Conservation (phyloP, 805 yeast genomes). For the Ogataea nonfermentans region DNA sequence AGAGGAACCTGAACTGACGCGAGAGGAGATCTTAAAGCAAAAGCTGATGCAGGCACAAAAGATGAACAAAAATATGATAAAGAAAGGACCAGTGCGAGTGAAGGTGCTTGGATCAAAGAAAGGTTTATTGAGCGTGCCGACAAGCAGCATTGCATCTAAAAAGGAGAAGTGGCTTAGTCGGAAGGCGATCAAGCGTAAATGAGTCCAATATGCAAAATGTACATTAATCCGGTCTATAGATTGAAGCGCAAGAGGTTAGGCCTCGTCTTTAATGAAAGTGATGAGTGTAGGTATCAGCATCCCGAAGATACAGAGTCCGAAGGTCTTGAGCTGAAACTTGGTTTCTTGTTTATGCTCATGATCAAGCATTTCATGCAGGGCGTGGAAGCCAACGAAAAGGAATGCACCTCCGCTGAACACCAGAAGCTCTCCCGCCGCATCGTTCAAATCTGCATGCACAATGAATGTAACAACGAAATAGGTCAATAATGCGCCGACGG, state of each 20-base stretch:
- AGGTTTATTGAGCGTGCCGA: slow-evolving; percentile 24
- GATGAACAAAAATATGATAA: slow-evolving; percentile 29
- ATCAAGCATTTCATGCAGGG: slow-evolving; percentile 45
- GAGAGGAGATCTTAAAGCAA: slow-evolving; percentile 18
- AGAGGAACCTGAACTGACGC: slow-evolving; percentile 5
- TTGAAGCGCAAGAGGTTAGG: slow-evolving; percentile 5
- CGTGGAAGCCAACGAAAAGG: slow-evolving; percentile 66
- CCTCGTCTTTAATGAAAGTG: slow-evolving; percentile 26
- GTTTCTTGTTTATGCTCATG: slow-evolving; percentile 1
- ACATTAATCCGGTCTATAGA: slow-evolving; percentile 3
- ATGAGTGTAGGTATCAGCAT: slow-evolving; percentile 31
- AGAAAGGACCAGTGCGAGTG: slow-evolving; percentile 44
- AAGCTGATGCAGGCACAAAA: slow-evolving; percentile 33
- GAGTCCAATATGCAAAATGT: not conserved
- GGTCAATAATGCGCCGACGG: slow-evolving; percentile 55
- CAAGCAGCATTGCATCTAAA: slow-evolving; percentile 20
- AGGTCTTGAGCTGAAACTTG: slow-evolving; percentile 12
- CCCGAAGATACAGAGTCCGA: slow-evolving; percentile 26
- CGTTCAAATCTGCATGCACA: slow-evolving; percentile 22
- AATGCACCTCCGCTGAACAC: slow-evolving; percentile 73
- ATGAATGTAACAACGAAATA: slow-evolving; percentile 29
- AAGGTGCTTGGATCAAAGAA: slow-evolving; percentile 28
- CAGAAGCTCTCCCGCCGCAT: slow-evolving; percentile 51
- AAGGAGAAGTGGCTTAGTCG: slow-evolving; percentile 31
- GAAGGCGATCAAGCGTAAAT: slow-evolving; percentile 24